A percentile compares a stretch with the other conserved stretches of the same genome.
phyloP scores from a whole-genome alignment of 177 flowering plant species.

The Vitis hybrid region DNA sequence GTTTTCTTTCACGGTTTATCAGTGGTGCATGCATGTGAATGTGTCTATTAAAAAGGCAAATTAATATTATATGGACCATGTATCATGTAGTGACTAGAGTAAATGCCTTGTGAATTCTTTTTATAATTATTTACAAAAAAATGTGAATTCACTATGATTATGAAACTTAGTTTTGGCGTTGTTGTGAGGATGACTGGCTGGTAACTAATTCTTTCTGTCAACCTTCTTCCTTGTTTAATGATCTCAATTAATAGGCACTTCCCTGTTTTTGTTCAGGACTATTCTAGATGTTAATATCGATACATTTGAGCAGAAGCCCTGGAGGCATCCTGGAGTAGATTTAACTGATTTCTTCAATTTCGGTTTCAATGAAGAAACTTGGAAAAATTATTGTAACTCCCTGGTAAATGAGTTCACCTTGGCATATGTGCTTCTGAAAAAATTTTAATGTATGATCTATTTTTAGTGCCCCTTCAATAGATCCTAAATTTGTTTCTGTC shows the following conservation, averaged over 20 bases:
- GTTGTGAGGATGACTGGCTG: neutral
- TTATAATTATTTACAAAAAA: too few relatives aligned
- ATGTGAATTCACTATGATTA: neutral
- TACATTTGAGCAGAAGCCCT: constrained; percentile 55
- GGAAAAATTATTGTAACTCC: constrained; percentile 61
- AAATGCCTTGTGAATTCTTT: neutral
- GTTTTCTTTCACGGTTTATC: neutral
- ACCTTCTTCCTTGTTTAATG: too few relatives aligned
- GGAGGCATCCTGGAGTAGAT: constrained; percentile 70
- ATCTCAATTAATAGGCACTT: neutral
- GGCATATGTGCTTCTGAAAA: neutral
- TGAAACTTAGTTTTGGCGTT: neutral
- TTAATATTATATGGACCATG: neutral
- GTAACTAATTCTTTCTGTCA: neutral
- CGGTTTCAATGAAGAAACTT: constrained; percentile 70
- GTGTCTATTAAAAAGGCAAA: neutral
- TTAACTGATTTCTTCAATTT: constrained; percentile 73
- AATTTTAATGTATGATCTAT: neutral
- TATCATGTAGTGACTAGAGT: neutral
- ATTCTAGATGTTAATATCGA: constrained; percentile 60
- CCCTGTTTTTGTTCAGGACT: constrained; percentile 45
- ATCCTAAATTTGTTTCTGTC: neutral
- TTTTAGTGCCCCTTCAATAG: neutral
- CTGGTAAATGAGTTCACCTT: constrained; percentile 42
- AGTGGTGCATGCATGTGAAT: neutral